A percentile compares a stretch with the other conserved stretches of the same genome.
Conservation (phyloP, 495 filamentous ascomycete species). For the Tuber borchii region DNA sequence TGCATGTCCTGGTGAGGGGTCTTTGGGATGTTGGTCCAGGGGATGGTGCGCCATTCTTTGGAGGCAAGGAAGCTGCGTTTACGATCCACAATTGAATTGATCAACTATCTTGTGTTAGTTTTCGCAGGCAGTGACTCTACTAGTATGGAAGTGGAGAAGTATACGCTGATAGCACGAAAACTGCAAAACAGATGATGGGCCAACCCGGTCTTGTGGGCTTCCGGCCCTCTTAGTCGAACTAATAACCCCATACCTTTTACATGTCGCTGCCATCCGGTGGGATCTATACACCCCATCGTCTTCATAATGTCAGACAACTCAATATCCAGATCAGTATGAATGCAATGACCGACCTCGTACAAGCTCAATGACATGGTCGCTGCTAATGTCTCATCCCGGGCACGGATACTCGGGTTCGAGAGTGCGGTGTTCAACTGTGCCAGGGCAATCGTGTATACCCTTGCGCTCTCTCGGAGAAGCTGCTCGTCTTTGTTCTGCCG, state of each 20-base stretch:
- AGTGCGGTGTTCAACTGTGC: not conserved
- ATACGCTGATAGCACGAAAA: not conserved
- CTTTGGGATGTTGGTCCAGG: not conserved
- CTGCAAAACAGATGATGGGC: not conserved
- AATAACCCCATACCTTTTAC: not conserved
- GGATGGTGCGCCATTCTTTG: not conserved
- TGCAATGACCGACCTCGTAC: not conserved
- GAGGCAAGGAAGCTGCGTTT: not conserved
- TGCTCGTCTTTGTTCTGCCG: not conserved
- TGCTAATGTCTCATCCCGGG: not conserved
- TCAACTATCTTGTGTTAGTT: not conserved
- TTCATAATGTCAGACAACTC: not conserved
- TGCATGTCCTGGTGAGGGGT: not conserved
- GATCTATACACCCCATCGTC: not conserved
- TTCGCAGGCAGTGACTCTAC: not conserved
- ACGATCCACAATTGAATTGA: not conserved
- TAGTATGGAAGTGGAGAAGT: not conserved
- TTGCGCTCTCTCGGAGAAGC: not conserved
- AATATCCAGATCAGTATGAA: not conserved
- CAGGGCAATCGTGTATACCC: not conserved
- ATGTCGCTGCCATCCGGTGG: not conserved
- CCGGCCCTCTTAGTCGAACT: not conserved
- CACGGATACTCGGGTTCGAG: not conserved
- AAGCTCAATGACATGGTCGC: not conserved
- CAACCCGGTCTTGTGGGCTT: not conserved